phyloP scores from a whole-genome alignment of 2,329 filamentous ascomycete genomes.

The Ambrosiella xylebori region DNA sequence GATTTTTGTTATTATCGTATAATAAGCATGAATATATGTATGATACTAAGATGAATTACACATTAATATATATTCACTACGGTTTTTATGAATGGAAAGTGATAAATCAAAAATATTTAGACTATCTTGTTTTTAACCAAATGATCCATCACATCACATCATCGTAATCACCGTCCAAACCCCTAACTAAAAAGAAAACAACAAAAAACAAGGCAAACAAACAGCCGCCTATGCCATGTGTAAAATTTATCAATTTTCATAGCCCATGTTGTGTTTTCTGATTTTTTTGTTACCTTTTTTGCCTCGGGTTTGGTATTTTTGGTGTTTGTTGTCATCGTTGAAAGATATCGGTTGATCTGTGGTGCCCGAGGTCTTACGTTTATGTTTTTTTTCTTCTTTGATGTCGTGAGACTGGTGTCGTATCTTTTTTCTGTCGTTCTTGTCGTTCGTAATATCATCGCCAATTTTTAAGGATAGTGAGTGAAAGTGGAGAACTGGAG shows the following conservation, averaged over 20 bases:
- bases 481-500: no score
- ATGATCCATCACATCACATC: background rate
- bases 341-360: constrained; percentile 4
- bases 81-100: no score
- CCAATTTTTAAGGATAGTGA: no score
- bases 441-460: no score
- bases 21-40: background rate
- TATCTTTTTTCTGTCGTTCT: background rate
- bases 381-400: background rate
- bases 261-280: background rate
- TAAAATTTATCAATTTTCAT: background rate
- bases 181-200: background rate
- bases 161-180: background rate
- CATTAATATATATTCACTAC: no score
- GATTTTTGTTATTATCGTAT: background rate
- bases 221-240: no score
- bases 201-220: background rate
- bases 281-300: background rate
- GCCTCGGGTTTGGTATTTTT: background rate
- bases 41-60: background rate
- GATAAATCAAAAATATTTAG: background rate
- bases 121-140: background rate
- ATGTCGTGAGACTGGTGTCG: background rate
- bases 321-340: background rate
- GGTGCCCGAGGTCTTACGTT: background rate